Conservation (phyloP, 495 filamentous ascomycete species). For the Penicillium antarcticum region DNA sequence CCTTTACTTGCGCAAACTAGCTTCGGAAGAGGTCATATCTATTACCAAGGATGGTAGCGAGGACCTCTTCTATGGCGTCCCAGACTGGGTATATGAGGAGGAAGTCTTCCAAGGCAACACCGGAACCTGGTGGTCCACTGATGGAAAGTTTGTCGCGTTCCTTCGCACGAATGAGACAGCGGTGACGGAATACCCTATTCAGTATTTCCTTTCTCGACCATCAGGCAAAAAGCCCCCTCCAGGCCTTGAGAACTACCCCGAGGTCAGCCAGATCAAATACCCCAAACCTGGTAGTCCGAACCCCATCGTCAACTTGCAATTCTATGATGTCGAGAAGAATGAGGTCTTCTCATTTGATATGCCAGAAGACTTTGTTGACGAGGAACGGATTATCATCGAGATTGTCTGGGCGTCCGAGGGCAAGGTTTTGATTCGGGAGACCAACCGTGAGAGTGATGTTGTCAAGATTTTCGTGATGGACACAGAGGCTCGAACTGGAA, state of each 20-base stretch:
- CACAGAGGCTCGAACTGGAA: slow-evolving; percentile 68
- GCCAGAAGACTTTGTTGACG: slow-evolving; percentile 70
- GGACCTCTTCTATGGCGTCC: slow-evolving; percentile 93
- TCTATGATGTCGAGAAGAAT: slow-evolving; percentile 80
- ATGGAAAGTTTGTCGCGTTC: slow-evolving; percentile 86
- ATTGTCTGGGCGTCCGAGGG: slow-evolving; percentile 81
- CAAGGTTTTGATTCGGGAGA: slow-evolving; percentile 82
- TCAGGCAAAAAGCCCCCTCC: slow-evolving; percentile 67
- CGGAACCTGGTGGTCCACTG: slow-evolving; percentile 91
- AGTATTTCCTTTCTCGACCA: slow-evolving; percentile 87
- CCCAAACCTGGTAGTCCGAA: slow-evolving; percentile 95
- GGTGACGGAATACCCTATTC: slow-evolving; percentile 90
- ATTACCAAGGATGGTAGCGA: slow-evolving; percentile 84
- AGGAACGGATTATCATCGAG: slow-evolving; percentile 88
- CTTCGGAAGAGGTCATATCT: slow-evolving; percentile 55
- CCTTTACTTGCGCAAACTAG: slow-evolving; percentile 72
- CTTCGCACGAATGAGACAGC: slow-evolving; percentile 86
- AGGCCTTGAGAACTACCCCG: slow-evolving; percentile 86
- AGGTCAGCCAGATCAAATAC: slow-evolving; percentile 90
- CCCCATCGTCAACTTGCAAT: slow-evolving; percentile 79
- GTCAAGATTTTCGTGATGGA: slow-evolving; percentile 84
- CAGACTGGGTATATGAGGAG: slow-evolving; percentile 99
- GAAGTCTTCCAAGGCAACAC: slow-evolving; percentile 81
- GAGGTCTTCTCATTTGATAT: slow-evolving; percentile 79
- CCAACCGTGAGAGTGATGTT: slow-evolving; percentile 90